These are phyloP conservation scores for Amanita exitialis DNA, from an alignment of 768 basidiomycete species.

Conservation along the genomic window DNA sequence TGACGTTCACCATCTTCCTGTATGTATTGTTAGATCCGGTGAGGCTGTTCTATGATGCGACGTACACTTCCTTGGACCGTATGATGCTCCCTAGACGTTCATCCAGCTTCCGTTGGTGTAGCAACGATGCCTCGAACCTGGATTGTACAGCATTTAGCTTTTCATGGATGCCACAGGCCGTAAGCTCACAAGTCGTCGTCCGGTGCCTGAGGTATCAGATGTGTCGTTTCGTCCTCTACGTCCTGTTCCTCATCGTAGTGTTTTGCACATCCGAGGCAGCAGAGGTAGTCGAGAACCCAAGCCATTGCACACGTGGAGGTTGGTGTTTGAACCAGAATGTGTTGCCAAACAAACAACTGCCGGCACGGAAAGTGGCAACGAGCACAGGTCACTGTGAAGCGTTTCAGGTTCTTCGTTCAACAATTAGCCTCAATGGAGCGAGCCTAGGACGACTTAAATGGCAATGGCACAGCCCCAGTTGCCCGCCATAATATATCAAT, in stretches of 20 bases:
- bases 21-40: slow-evolving; percentile 1
- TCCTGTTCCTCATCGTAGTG: slow-evolving; percentile 1
- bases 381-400: background rate
- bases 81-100: slow-evolving; percentile 49
- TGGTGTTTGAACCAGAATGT: background rate
- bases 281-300: slow-evolving; percentile 14
- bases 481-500: background rate
- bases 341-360: background rate
- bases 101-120: slow-evolving; percentile 42
- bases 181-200: slow-evolving; percentile 12
- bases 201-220: slow-evolving; percentile 21
- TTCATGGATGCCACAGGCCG: background rate
- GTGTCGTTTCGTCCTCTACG: slow-evolving; percentile 18
- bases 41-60: slow-evolving; percentile 6
- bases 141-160: background rate
- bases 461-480: background rate
- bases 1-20: slow-evolving; percentile 68
- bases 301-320: background rate
- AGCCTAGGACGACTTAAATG: background rate
- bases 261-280: slow-evolving; percentile 10
- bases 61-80: slow-evolving; percentile 51
- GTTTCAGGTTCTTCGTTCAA: background rate
- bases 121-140: slow-evolving; percentile 14
- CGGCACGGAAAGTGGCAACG: background rate
- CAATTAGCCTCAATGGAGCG: background rate